These are phyloP conservation scores for Nevesoporus exiguus DNA, from an alignment of 768 basidiomycete species.

Conservation along the genomic window DNA sequence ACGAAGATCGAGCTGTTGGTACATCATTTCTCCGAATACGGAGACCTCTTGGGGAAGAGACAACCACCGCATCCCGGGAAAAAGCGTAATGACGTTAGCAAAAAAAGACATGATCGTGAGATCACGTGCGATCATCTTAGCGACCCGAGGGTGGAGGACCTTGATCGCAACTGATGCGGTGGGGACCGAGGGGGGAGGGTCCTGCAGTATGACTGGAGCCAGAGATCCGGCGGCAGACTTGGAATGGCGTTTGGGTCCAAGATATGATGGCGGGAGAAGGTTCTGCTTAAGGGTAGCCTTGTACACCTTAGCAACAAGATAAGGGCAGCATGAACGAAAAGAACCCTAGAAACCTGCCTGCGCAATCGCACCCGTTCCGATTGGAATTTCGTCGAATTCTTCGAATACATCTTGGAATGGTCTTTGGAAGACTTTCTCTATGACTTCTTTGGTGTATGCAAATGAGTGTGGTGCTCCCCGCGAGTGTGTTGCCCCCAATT, in stretches of 20 bases:
- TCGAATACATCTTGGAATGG: constrained; percentile 90
- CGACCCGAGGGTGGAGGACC: constrained; percentile 85
- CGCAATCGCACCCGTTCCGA: constrained; percentile 98
- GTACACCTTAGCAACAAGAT: constrained; percentile 60
- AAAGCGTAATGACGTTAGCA: constrained; percentile 65
- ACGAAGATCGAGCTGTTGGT: constrained; percentile 86
- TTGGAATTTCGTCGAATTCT: constrained; percentile 79
- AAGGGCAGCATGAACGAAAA: background rate
- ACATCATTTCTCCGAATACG: constrained; percentile 97
- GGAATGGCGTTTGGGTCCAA: constrained; percentile 63
- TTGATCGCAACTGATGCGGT: constrained; percentile 93
- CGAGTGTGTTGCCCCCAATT: constrained; percentile 85
- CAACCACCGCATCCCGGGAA: constrained; percentile 96
- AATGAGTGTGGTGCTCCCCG: constrained; percentile 80
- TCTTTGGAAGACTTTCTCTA: constrained; percentile 79
- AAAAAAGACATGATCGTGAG: constrained; percentile 95
- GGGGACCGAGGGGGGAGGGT: constrained; percentile 70
- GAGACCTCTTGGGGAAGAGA: constrained; percentile 93
- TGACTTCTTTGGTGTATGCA: constrained; percentile 71
- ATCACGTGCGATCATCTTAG: constrained; percentile 81
- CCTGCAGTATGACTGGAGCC: constrained; percentile 43
- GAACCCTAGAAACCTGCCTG: constrained; percentile 44
- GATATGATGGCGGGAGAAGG: constrained; percentile 81
- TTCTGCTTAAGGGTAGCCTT: constrained; percentile 80
- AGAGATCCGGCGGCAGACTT: constrained; percentile 49